Conservation (phyloP, 2,329 filamentous ascomycete genomes). For the Trichoderma semiorbis region DNA sequence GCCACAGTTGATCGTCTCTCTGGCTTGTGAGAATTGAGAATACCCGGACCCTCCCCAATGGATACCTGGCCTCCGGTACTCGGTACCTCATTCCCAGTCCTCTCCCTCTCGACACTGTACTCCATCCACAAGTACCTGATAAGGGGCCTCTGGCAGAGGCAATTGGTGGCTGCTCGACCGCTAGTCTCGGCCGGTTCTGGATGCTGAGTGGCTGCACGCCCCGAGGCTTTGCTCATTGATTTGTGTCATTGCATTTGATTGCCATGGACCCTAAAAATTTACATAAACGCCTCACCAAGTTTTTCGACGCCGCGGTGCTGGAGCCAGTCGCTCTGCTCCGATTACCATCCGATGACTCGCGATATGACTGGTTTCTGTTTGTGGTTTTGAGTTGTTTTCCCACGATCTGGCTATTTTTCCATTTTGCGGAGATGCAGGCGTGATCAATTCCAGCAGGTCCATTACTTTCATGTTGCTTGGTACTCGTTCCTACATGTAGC, state of each 20-base stretch:
- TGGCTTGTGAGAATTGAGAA: not conserved
- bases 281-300: slow-evolving; percentile 16
- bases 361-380: slow-evolving; percentile 10
- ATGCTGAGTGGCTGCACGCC: slow-evolving; percentile 10
- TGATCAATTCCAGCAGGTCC: not conserved
- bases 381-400: not conserved
- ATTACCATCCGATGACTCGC: slow-evolving; percentile 18
- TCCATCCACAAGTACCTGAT: slow-evolving; percentile 12
- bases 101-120: not conserved
- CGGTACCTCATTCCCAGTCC: not conserved
- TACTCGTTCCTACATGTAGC: not conserved
- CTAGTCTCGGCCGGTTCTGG: slow-evolving; percentile 2
- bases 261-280: not conserved
- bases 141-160: slow-evolving; percentile 10
- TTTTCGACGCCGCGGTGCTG: not conserved
- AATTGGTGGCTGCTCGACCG: slow-evolving; percentile 15
- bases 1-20: not conserved
- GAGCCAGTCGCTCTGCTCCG: slow-evolving; percentile 14
- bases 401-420: not conserved
- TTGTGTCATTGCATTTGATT: slow-evolving; percentile 16
- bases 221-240: slow-evolving; percentile 16
- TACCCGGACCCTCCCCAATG: not conserved
- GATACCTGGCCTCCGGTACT: slow-evolving; percentile 2
- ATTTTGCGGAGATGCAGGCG: not conserved
- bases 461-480: not conserved